phyloP scores from a whole-genome alignment of 495 filamentous ascomycete species.

The Terfezia claveryi region DNA sequence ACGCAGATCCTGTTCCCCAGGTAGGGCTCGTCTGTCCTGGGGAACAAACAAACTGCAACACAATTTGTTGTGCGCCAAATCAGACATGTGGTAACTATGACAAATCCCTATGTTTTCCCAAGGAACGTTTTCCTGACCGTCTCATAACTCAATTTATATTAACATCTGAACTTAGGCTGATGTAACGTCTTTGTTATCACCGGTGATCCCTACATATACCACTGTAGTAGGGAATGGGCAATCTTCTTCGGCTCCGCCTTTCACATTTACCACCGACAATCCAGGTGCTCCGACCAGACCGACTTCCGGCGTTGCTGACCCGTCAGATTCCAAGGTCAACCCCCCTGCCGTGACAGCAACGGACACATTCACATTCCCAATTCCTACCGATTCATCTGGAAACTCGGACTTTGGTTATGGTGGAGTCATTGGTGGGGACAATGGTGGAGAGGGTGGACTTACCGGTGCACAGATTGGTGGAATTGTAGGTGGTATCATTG shows the following conservation, averaged over 20 bases:
- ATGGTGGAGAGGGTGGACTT: constrained; percentile 5
- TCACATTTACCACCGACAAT: neutral
- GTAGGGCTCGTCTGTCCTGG: neutral
- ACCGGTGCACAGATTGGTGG: constrained; percentile 18
- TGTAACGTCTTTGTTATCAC: no score
- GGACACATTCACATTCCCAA: constrained; percentile 15
- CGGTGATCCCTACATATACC: no score
- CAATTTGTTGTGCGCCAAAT: neutral
- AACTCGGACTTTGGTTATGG: constrained; percentile 8
- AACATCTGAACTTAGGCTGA: no score
- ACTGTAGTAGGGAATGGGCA: neutral
- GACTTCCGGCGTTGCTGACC: neutral
- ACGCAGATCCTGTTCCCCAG: neutral
- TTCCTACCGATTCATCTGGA: constrained; percentile 8
- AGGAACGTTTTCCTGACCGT: neutral
- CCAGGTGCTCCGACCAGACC: neutral
- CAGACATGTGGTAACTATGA: neutral
- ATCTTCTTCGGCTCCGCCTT: neutral
- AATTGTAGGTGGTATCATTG: constrained; percentile 19
- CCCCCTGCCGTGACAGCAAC: constrained; percentile 7
- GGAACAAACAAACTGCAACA: neutral
- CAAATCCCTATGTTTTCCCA: neutral
- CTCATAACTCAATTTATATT: neutral
- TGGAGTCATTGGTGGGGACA: constrained; percentile 7
- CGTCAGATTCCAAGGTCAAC: neutral